Evolutionary conservation across 1,284 basidiomycete species (phyloP).

Genomic region (Cutaneotrichosporon sp.): DNA sequence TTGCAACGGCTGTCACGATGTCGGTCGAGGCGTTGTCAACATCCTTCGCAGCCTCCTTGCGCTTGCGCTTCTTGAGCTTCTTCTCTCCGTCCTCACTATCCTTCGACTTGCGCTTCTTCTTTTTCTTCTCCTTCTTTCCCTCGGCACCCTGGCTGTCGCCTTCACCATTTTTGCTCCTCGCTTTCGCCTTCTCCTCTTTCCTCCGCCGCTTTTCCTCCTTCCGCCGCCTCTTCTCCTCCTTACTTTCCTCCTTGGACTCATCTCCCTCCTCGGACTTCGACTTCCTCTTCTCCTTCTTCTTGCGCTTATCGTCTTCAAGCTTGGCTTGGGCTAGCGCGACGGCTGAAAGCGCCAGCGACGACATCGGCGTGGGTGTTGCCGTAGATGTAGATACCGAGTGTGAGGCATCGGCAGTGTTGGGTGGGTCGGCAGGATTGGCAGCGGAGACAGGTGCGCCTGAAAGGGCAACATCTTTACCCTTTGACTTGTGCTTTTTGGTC

Average conservation of each 20-base stretch:
- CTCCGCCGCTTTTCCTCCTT: constrained; percentile 3
- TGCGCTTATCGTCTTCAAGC: not conserved
- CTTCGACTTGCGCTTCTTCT: constrained; percentile 2
- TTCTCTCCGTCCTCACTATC: not conserved
- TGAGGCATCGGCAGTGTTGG: too few relatives aligned
- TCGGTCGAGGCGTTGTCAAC: not conserved
- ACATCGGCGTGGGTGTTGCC: too few relatives aligned
- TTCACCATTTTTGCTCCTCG: not conserved
- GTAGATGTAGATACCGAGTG: too few relatives aligned
- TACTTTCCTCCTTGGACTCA: not conserved
- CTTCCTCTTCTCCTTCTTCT: not conserved
- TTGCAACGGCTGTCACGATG: not conserved
- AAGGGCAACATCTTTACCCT: too few relatives aligned
- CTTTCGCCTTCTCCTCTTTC: constrained; percentile 5
- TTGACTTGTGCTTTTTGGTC: too few relatives aligned
- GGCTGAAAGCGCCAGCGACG: not conserved
- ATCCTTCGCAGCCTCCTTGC: not conserved
- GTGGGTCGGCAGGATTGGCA: too few relatives aligned
- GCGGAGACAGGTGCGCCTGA: too few relatives aligned
- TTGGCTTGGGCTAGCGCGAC: not conserved
- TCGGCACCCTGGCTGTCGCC: too few relatives aligned
- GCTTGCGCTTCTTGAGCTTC: constrained; percentile 1
- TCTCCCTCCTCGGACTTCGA: not conserved
- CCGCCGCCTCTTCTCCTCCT: constrained; percentile 5
- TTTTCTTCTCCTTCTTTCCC: not conserved